Evolutionary conservation across 208 protist genomes (phyloP), one percentile per base, ranked within the genome.

Genomic region (Trypanosoma lewisi): DNA sequence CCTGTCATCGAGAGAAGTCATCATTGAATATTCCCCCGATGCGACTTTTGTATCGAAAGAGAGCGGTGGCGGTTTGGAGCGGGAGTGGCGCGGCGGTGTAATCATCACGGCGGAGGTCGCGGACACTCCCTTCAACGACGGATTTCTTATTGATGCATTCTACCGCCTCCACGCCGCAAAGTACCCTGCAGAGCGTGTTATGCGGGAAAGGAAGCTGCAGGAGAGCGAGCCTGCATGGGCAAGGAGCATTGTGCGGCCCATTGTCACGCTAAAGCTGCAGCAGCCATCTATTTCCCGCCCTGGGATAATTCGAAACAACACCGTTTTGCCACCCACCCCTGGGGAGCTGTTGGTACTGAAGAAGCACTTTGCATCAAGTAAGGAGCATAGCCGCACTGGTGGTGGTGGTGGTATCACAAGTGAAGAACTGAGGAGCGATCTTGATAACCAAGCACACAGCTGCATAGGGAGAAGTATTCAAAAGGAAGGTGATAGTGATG

Each of bases 111-210:
- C 86, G 21, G 73, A 83, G 49, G 53, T 93, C 14, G 86, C 87
- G 14, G 67, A 83, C 33, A 94, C 69, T 42, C 45, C 73, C 47
- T 85, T 88, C 63, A 96, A 96, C 75, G 87, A 96, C 57, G 48
- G 76, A 11, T 96, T 96, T 73, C 66, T 94, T 39, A 83, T 96
- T 39, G 86, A 94, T 55, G 91, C 94, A 55, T 96, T 94, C 64
- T 96, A 96, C 80, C 64, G 78, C 8, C 31, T 71, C n/a, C 28
- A 96, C 76, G 66, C 77, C 8, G 70, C 70, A 4, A 65, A 73
- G 31, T 94, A 89, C 70, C 87, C 84, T 7, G 82, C 70, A 28
- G 70, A 69, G 41, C 76, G 87, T 21, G 39, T 67, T 4, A 48
- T 83, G 7, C 57, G 62, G 37, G 39, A 17, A 31, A 66, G 56